Evolutionary conservation across 352 stramenopile species (phyloP), one percentile per base, ranked within the genome.

Genomic region (Phytophthora citrophthora): DNA sequence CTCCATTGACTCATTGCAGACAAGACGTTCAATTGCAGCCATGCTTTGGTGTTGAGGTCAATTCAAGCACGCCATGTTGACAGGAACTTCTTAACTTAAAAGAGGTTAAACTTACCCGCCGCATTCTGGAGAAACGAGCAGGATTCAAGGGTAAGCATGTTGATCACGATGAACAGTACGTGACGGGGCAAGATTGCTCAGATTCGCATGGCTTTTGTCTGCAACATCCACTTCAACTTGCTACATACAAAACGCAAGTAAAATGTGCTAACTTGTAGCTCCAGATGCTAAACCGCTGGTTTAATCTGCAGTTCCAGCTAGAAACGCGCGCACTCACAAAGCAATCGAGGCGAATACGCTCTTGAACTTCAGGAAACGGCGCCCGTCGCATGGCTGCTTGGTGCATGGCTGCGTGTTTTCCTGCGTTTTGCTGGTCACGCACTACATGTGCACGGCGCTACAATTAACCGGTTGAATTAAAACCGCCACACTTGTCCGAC

Each of bases 181-280:
- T 24, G 43, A 64, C n/a, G 18, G 5, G 34, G 18, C 9, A 20
- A 54, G 43, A 62, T 62, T 54, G 32, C 43, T 54, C 39, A 48
- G 18, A 48, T 12, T 6, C 15, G 9, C 20, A 16, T 24, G 38
- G 20, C 8, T 54, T 12, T 29, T 66, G 39, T 27, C 24, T 18
- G 6, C n/a, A 27, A 26, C 13, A 40, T 43, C 0, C 44, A 55
- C 58, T 67, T 67, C 58, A 67, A 67, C 50, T 67, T 67, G 24
- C 5, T 12, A 1, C 46, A 45, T 64, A 64, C 55, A 64, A 64
- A 64, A 32, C 12, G 0, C 15, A 38, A 36, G 36, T 47, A 3
- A 15, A 32, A n/a, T 51, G 16, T 12, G 41, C 43, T 34, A 61
- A 51, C 23, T 45, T 29, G 46, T 40, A 50, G 24, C 12, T 23